phyloP scores from a whole-genome alignment of 129 eudicot genomes.

The Sambucus nigra region DNA sequence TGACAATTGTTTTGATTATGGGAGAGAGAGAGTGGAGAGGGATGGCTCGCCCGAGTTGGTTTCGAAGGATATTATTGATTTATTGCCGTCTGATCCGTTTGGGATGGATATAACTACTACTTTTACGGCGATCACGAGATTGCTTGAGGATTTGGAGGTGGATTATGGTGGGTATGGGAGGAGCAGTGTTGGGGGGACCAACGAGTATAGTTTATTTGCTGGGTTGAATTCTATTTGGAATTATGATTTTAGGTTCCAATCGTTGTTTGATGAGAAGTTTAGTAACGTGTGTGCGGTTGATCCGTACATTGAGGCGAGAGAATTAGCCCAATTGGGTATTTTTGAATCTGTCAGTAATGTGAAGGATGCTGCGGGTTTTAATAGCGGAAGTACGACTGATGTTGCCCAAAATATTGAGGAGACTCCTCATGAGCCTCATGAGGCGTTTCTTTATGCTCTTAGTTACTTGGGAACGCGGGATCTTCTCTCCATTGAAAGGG shows the following conservation, averaged over 20 bases:
- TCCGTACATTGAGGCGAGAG: slow-evolving; percentile 7
- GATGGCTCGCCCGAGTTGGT: slow-evolving; percentile 35
- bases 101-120: slow-evolving; percentile 72
- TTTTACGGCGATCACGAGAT: slow-evolving; percentile 51
- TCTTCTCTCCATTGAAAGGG: slow-evolving; percentile 57
- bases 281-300: not conserved
- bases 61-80: slow-evolving; percentile 45
- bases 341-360: slow-evolving; percentile 9
- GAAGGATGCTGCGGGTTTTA: slow-evolving; percentile 14
- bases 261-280: slow-evolving; percentile 27
- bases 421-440: slow-evolving; percentile 43
- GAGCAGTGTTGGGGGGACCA: slow-evolving; percentile 16
- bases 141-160: slow-evolving; percentile 56
- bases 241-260: slow-evolving; percentile 34
- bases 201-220: slow-evolving; percentile 40
- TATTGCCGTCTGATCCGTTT: slow-evolving; percentile 85
- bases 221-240: slow-evolving; percentile 48
- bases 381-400: slow-evolving; percentile 20
- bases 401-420: slow-evolving; percentile 1
- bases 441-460: slow-evolving; percentile 56
- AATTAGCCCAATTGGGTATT: slow-evolving; percentile 6
- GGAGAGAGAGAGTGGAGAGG: slow-evolving; percentile 35
- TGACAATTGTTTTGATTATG: slow-evolving; percentile 23
- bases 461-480: slow-evolving; percentile 56
- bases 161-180: slow-evolving; percentile 46